Evolutionary conservation across 345 rosid species (phyloP), one percentile per base, ranked within the genome.

Genomic region (Turnera subulata): DNA sequence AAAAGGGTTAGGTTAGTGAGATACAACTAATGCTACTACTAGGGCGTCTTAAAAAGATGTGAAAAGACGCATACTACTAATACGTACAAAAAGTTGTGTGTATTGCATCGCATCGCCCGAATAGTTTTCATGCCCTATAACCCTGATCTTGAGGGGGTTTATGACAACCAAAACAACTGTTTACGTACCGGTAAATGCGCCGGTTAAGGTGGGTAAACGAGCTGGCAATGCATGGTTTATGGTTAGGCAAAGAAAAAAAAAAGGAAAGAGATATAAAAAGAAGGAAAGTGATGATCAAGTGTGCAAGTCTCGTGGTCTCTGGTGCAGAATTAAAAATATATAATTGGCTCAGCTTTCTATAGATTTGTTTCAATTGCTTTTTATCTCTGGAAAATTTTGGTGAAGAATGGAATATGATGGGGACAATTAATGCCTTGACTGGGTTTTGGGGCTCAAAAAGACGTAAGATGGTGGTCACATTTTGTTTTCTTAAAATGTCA

Each of bases 161-260:
- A 13, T 4, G 43, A 15, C 66, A 23, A 7, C 51, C n/a, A n/a
- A n/a, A 29, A 11, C 37, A 42, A 49, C 56, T n/a, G n/a, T n/a
- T n/a, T n/a, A 18, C 8, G 35, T 21, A 65, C 68, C 64, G 72
- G 61, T 26, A 59, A 62, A 33, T 44, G 55, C 66, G 79, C 73
- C 74, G 50, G 56, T 21, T 61, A 18, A 21, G n/a, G 49, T 19
- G 38, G 69, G 58, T 29, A 3, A 3, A 29, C 35, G n/a, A 29
- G 35, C 35, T n/a, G n/a, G n/a, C n/a, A n/a, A n/a, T n/a, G n/a
- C n/a, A n/a, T n/a, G n/a, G n/a, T n/a, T n/a, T n/a, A n/a, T n/a
- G n/a, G n/a, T n/a, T n/a, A n/a, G n/a, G n/a, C n/a, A n/a, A n/a
- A n/a, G n/a, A n/a, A n/a, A n/a, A n/a, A n/a, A n/a, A n/a, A n/a